phyloP scores from a whole-genome alignment of 768 basidiomycete species.

The Russula virescens region DNA sequence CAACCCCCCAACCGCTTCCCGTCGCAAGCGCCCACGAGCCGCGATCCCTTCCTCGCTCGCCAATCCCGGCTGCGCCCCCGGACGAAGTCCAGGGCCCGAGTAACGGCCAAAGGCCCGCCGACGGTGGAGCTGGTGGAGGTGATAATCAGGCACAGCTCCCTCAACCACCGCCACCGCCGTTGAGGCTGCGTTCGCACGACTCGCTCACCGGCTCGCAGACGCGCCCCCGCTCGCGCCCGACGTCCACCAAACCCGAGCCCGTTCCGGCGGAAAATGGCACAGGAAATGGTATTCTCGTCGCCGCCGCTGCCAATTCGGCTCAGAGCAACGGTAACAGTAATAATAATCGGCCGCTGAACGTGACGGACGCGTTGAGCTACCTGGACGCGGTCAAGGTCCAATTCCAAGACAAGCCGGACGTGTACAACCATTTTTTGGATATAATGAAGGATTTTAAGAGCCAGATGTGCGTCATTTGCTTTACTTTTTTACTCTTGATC shows the following conservation, averaged over 20 bases:
- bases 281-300: not conserved
- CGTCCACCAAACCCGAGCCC: constrained; percentile 17
- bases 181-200: constrained; percentile 17
- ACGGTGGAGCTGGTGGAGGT: not conserved
- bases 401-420: constrained; percentile 85
- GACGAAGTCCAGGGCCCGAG: not conserved
- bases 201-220: constrained; percentile 11
- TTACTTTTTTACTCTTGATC: not conserved
- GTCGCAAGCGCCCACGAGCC: constrained; percentile 9
- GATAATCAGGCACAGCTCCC: not conserved
- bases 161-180: not conserved
- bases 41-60: constrained; percentile 12
- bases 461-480: constrained; percentile 59
- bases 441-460: constrained; percentile 99
- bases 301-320: not conserved
- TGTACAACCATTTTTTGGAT: constrained; percentile 91
- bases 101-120: not conserved
- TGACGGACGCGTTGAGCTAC: constrained; percentile 89
- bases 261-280: not conserved
- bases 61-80: not conserved
- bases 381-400: constrained; percentile 92
- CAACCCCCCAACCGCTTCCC: constrained; percentile 10
- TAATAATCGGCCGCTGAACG: constrained; percentile 70
- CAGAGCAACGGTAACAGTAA: constrained; percentile 29
- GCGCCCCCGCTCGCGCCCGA: constrained; percentile 17